Evolutionary conservation across 805 yeast genomes (phyloP).

Genomic region (Dipodascopsis tothii): DNA sequence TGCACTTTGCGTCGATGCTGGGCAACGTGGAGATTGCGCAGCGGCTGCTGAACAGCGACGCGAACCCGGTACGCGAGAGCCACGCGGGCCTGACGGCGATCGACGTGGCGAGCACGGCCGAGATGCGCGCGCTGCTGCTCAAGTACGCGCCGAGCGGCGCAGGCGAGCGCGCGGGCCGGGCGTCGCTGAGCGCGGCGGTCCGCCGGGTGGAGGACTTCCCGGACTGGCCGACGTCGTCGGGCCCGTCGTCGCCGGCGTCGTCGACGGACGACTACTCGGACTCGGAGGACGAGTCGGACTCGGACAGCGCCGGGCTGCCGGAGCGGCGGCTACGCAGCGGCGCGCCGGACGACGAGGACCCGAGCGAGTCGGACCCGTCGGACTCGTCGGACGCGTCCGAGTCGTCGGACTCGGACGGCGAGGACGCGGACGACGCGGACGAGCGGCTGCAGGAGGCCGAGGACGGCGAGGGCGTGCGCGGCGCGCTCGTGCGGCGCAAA

Average conservation of each 20-base stretch:
- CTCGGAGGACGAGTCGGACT: neutral
- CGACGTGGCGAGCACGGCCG: constrained; percentile 23
- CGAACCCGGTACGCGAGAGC: constrained; percentile 48
- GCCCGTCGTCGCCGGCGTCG: constrained; percentile 19
- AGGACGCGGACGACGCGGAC: neutral
- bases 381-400: neutral
- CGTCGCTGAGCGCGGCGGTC: constrained; percentile 4
- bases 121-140: constrained; percentile 5
- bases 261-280: constrained; percentile 2
- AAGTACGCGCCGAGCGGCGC: too few species aligned
- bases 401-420: neutral
- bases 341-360: too few species aligned
- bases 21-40: constrained; percentile 65
- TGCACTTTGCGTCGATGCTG: constrained; percentile 74
- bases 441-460: neutral
- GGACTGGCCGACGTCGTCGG: constrained; percentile 22
- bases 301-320: neutral
- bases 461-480: neutral
- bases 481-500: neutral
- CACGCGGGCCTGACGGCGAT: constrained; percentile 37
- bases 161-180: constrained; percentile 24
- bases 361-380: neutral
- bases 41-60: constrained; percentile 55
- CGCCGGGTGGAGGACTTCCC: constrained; percentile 9
- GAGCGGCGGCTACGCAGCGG: too few species aligned